These are phyloP conservation scores for Yamadazyma dendronema DNA, from an alignment of 1,139 yeast genomes.

Conservation along the genomic window DNA sequence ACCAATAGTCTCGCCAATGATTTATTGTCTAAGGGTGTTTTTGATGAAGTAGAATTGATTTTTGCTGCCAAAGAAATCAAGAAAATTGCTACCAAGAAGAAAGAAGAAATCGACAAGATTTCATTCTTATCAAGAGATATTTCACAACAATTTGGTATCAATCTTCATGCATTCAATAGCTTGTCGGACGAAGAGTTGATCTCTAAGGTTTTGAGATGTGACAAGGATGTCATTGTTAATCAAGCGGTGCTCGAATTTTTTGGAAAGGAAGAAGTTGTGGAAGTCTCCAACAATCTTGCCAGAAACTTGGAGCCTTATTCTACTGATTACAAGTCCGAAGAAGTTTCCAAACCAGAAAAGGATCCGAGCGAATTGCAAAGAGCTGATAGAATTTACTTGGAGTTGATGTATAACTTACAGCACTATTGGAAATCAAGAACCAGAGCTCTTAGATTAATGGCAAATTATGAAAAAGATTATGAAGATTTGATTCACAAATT, in stretches of 20 bases:
- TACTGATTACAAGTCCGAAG: conserved; percentile 50
- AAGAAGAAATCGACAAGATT: conserved; percentile 50
- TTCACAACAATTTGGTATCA: conserved; percentile 78
- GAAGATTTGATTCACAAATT: conserved; percentile 62
- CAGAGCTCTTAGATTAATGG: conserved; percentile 62
- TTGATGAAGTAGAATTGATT: conserved; percentile 69
- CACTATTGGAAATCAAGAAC: conserved; percentile 81
- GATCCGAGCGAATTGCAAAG: conserved; percentile 74
- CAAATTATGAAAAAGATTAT: conserved; percentile 68
- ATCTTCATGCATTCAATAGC: conserved; percentile 59
- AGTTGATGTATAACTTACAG: conserved; percentile 69
- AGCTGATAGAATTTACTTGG: conserved; percentile 73
- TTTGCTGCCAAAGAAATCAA: conserved; percentile 81
- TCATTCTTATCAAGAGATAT: conserved; percentile 66
- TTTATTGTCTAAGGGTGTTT: conserved; percentile 64
- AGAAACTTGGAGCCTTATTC: conserved; percentile 68
- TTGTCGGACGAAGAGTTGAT: conserved; percentile 58
- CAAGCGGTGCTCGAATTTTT: conserved; percentile 70
- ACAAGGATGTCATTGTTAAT: conserved; percentile 51
- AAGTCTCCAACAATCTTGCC: conserved; percentile 61
- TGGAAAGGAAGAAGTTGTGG: conserved; percentile 65
- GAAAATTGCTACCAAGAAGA: conserved; percentile 47
- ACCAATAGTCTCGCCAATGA: conserved; percentile 53
- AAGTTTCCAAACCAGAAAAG: conserved; percentile 58
- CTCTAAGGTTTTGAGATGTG: conserved; percentile 60